Base-by-base conservation (phyloP, 225 moss, liverwort and hornwort species). In the Bryoerythrophyllum caledonicum region DNA sequence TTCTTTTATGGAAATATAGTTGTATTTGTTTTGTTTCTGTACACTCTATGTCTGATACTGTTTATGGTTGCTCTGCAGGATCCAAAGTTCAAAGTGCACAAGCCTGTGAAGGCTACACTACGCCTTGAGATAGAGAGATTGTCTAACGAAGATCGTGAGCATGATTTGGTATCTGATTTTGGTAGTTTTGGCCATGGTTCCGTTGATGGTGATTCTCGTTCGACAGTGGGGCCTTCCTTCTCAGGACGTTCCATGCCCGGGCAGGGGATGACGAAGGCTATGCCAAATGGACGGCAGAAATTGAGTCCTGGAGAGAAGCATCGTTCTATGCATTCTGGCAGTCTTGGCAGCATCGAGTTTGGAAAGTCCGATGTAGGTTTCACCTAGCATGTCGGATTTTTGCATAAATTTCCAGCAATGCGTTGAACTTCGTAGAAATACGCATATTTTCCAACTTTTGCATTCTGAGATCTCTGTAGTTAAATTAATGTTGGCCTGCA, bases 171-270 rank as follows among this genome's bases (percentile, higher is more conserved):
- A 58, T 94, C 94, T 56, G 95, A 95, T 62, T 90, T 78, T 81
- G 91, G 95, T 70, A 95, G 95, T 75, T 79, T 93, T 56, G 92
- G 92, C 78, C 90, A 92, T 83, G 92, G 96, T 34, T 96, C 94
- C 38, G 84, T 83, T 27, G 96, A 96, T 75, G 83, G 90, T 41
- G 94, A 92, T 69, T 78, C 68, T 20, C 91, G 91, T 43, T 76
- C 81, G 46, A 82, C 68, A 67, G 91, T 85, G 52, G 74, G 91
- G 53, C 58, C 84, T 55, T 89, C 91, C 28, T 76, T 88, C 65
- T 88, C 89, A 71, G 86, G 89, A 48, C 86, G 84, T 58, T 89
- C 82, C 53, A 83, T 83, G 62, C 82, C 89, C 38, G 92, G 90
- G 37, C 85, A 78, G 75, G 88, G 88, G 8, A 63, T 70, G 46